Percentiles rank a stretch among this genome's conserved stretches.
These are phyloP conservation scores for Cornus florida DNA, from an alignment of 148 eudicot genomes.

Conservation along the genomic window DNA sequence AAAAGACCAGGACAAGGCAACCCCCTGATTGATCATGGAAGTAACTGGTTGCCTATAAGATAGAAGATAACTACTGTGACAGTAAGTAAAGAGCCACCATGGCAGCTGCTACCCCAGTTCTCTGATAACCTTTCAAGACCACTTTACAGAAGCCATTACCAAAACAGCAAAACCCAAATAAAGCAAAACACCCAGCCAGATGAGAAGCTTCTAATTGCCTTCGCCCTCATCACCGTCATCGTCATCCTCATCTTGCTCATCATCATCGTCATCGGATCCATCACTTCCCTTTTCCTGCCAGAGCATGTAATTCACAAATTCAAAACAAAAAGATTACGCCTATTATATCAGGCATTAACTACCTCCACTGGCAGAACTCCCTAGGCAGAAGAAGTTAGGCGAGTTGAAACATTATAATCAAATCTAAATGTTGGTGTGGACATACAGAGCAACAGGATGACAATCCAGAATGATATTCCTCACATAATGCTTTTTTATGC, in stretches of 20 bases:
- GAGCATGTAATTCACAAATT: background rate
- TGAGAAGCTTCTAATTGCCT: slow-evolving; percentile 10
- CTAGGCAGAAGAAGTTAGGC: no score
- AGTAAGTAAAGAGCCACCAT: background rate
- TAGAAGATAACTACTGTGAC: background rate
- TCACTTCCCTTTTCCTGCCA: slow-evolving; percentile 40
- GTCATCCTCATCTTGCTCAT: slow-evolving; percentile 37
- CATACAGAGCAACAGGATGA: no score
- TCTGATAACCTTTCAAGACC: background rate
- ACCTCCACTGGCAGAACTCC: background rate
- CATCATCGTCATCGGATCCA: slow-evolving; percentile 31
- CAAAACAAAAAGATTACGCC: background rate
- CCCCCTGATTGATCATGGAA: background rate
- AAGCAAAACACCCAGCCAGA: background rate
- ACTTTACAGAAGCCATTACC: slow-evolving; percentile 10
- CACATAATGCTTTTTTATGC: no score
- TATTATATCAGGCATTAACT: background rate
- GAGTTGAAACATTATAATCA: no score
- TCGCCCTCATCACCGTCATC: slow-evolving; percentile 45
- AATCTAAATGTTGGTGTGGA: no score
- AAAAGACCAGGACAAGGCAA: background rate
- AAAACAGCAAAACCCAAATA: slow-evolving; percentile 8
- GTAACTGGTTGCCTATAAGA: background rate
- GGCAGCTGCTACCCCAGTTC: slow-evolving; percentile 3
- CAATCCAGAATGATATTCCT: no score